Percentiles rank a stretch among this genome's conserved stretches.
phyloP scores from a whole-genome alignment of 1,284 basidiomycete genomes.

The Sanghuangporus weigelae region DNA sequence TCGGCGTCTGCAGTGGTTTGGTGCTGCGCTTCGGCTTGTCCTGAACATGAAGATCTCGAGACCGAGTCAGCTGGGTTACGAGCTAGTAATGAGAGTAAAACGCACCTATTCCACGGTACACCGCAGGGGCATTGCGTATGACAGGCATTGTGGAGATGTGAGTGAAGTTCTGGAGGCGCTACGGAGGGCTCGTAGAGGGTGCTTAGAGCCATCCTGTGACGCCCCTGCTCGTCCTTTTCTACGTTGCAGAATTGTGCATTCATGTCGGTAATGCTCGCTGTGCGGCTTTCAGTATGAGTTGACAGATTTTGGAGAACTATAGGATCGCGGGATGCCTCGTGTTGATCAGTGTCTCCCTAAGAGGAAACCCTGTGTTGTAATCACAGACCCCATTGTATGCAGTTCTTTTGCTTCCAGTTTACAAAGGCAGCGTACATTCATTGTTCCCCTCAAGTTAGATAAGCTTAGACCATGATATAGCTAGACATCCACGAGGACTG shows the following conservation, averaged over 20 bases:
- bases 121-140: neutral
- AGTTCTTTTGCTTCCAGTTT: neutral
- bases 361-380: neutral
- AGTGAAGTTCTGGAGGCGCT: neutral
- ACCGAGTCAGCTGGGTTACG: neutral
- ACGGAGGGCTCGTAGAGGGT: no score
- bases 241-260: neutral
- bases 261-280: neutral
- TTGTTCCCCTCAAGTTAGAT: neutral
- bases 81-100: neutral
- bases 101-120: neutral
- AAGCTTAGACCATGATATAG: neutral
- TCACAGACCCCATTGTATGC: neutral
- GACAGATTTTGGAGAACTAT: neutral
- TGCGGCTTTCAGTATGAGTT: neutral
- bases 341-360: neutral
- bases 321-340: neutral
- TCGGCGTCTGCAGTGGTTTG: neutral
- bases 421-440: neutral
- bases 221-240: neutral
- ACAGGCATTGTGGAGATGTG: neutral
- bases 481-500: no score
- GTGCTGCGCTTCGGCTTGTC: neutral
- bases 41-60: neutral
- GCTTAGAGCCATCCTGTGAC: neutral